Percentiles rank a stretch among this genome's conserved stretches.
phyloP scores from a whole-genome alignment of 805 yeast genomes.

The Myxozyma lipomycoides region DNA sequence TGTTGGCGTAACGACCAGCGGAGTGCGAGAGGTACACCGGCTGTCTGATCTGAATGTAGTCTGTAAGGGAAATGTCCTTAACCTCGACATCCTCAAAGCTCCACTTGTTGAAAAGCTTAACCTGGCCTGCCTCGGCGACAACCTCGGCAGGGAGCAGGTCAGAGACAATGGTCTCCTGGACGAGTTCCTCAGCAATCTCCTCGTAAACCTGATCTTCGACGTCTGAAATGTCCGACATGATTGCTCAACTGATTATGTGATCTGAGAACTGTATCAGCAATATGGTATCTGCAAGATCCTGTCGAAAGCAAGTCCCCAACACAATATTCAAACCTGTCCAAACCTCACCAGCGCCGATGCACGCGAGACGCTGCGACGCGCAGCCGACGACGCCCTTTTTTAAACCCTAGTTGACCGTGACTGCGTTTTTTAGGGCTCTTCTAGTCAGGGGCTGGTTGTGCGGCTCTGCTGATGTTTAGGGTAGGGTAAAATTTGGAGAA shows the following conservation, averaged over 20 bases:
- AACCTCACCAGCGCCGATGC: no score
- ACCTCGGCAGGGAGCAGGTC: slow-evolving; percentile 96
- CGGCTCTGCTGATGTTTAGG: no score
- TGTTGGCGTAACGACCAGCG: slow-evolving; percentile 98
- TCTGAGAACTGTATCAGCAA: not conserved
- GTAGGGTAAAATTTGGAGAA: no score
- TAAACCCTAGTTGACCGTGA: no score
- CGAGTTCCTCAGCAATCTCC: slow-evolving; percentile 18
- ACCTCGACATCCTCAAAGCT: slow-evolving; percentile 96
- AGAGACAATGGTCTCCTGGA: slow-evolving; percentile 37
- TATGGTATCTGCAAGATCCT: not conserved
- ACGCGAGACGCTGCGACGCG: no score
- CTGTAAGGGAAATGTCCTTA: slow-evolving; percentile 96
- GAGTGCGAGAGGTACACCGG: slow-evolving; percentile 98
- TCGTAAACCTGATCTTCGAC: slow-evolving; percentile 17
- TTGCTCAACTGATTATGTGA: not conserved
- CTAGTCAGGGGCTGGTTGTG: no score
- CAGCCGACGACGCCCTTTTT: no score
- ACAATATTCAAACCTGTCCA: no score
- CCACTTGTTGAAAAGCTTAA: slow-evolving; percentile 99
- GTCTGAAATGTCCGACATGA: slow-evolving; percentile 23
- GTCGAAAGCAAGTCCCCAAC: no score
- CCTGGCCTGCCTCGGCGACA: slow-evolving; percentile 91
- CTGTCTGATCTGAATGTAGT: slow-evolving; percentile 95
- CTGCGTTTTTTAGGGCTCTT: no score